Evolutionary conservation across 768 basidiomycete species (phyloP), one percentile per base, ranked within the genome.

Genomic region (Imleria badia): DNA sequence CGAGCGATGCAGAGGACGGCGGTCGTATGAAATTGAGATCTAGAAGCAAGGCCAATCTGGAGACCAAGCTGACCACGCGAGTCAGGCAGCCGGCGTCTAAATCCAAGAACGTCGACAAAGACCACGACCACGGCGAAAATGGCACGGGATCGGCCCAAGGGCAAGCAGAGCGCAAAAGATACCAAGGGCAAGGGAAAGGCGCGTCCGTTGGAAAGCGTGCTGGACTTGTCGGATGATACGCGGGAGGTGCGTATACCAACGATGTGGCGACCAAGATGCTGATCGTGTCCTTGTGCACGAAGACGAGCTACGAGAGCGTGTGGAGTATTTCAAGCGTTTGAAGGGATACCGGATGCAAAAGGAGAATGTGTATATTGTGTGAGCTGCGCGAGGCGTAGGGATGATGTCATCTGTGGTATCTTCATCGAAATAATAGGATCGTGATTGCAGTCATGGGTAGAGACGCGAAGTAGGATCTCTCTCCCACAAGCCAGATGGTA

Each of bases 361-460:
- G 51, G 83, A 84, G 63, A 79, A 82, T 48, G 81, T 84, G 38
- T 84, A 81, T 65, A 71, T 84, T 45, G 73, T 84, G 51, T 83
- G 72, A 81, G 17, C 23, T 33, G 22, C 49, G 36, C 35, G 47
- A 36, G 45, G 34, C 20, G 26, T 53, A 29, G 22, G n/a, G 52
- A 38, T 13, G 47, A 47, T 45, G 10, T 17, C 42, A 60, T 57
- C 49, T 64, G 23, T 56, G 29, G 45, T 55, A 65, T 63, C 56
- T 55, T 39, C 35, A 30, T 45, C 41, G 31, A 20, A 39, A 45
- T 61, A 38, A 49, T 61, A 40, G 31, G 12, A 39, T 40, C 14
- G 15, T 36, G n/a, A n/a, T n/a, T n/a, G n/a, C n/a, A n/a, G n/a
- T n/a, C n/a, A n/a, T n/a, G n/a, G n/a, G n/a, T n/a, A n/a, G n/a